These are phyloP conservation scores for Boletus eberwhitei DNA, from an alignment of 768 basidiomycete species.

Conservation along the genomic window DNA sequence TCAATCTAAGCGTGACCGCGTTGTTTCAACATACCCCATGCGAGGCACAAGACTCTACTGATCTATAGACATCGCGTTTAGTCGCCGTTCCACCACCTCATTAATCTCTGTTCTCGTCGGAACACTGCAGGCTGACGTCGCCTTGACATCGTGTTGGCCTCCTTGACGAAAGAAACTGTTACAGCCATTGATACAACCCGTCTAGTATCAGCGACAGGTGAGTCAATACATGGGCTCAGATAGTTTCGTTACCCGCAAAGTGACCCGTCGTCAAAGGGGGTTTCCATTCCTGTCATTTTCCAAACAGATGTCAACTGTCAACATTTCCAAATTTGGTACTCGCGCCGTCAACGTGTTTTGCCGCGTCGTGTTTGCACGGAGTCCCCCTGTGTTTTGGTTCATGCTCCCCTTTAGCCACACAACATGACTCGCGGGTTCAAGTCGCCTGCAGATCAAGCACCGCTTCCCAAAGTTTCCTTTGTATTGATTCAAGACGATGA, in stretches of 20 bases:
- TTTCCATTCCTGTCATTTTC: constrained; percentile 11
- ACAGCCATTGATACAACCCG: no score
- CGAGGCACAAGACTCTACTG: not conserved
- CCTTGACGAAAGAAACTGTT: not conserved
- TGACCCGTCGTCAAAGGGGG: not conserved
- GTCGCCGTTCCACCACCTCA: not conserved
- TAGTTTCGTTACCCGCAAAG: not conserved
- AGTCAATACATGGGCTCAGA: not conserved
- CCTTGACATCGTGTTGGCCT: not conserved
- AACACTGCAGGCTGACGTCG: not conserved
- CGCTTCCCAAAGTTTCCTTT: constrained; percentile 67
- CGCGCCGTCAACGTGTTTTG: constrained; percentile 1
- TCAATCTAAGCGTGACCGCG: not conserved
- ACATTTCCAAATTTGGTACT: constrained; percentile 20
- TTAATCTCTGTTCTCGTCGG: not conserved
- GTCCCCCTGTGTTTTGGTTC: constrained; percentile 16
- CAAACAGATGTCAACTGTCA: constrained; percentile 14
- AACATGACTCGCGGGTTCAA: constrained; percentile 39
- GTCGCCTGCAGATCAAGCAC: constrained; percentile 34
- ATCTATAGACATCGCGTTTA: not conserved
- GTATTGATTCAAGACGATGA: constrained; percentile 62
- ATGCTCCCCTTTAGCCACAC: not conserved
- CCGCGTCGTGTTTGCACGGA: constrained; percentile 8
- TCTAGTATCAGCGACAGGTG: not conserved
- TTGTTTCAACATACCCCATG: not conserved